A percentile compares a stretch with the other conserved stretches of the same genome.
Evolutionary conservation across 805 yeast genomes (phyloP).

Genomic region (Yarrowia porcina): DNA sequence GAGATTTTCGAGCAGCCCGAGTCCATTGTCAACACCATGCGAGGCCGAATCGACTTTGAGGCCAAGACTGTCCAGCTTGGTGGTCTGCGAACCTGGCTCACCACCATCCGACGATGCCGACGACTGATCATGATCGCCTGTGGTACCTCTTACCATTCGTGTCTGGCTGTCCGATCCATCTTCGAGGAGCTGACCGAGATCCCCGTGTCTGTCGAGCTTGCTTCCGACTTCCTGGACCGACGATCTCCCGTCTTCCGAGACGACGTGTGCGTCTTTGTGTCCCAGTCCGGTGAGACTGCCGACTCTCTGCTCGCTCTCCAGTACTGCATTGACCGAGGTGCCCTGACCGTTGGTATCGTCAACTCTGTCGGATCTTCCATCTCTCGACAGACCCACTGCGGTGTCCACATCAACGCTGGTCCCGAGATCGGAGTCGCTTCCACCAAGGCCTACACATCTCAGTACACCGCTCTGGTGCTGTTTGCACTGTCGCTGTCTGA

Average conservation of each 20-base stretch:
- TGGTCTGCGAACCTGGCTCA: conserved; percentile 79
- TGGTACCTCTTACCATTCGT: conserved; percentile 98
- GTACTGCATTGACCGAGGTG: conserved; percentile 95
- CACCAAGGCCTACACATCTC: conserved; percentile 98
- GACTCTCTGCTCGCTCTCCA: conserved; percentile 93
- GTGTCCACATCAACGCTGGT: conserved; percentile 99
- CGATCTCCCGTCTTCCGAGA: conserved; percentile 96
- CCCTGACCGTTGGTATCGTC: conserved; percentile 95
- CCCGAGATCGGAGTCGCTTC: conserved; percentile 99
- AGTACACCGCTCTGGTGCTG: conserved; percentile 95
- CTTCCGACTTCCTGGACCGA: conserved; percentile 93
- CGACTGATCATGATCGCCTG: conserved; percentile 98
- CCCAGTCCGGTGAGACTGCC: conserved; percentile 99
- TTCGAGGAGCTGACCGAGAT: conserved; percentile 96
- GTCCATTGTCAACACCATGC: conserved; percentile 96
- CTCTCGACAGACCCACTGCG: conserved; percentile 97
- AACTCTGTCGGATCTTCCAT: conserved; percentile 96
- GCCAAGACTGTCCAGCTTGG: conserved; percentile 76
- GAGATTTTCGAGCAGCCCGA: conserved; percentile 99
- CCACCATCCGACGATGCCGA: conserved; percentile 89
- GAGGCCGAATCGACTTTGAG: conserved; percentile 96
- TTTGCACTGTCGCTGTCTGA: conserved; percentile 92
- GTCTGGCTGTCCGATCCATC: conserved; percentile 93
- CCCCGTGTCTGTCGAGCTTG: conserved; percentile 88
- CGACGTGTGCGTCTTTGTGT: conserved; percentile 94